A percentile compares a stretch with the other conserved stretches of the same genome.
Conservation (phyloP, 1,284 basidiomycete species). For the Vanrija sp. region DNA sequence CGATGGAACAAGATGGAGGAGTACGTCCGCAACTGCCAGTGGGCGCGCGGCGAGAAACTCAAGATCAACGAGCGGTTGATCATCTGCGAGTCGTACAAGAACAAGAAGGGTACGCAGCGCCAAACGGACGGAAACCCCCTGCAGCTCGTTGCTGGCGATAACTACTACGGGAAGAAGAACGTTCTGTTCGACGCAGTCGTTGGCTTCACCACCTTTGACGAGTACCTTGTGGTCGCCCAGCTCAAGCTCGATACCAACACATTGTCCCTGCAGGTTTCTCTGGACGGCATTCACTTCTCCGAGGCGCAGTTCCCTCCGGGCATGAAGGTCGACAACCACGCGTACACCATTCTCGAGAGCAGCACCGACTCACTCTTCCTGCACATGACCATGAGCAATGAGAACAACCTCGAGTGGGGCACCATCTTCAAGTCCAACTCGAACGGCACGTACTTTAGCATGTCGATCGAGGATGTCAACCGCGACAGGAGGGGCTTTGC, state of each 20-base stretch:
- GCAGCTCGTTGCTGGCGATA: slow-evolving; percentile 71
- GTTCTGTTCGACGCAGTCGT: slow-evolving; percentile 82
- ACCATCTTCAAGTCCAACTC: slow-evolving; percentile 91
- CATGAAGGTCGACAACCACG: slow-evolving; percentile 72
- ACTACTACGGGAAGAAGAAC: slow-evolving; percentile 68
- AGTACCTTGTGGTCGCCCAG: slow-evolving; percentile 91
- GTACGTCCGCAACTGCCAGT: slow-evolving; percentile 89
- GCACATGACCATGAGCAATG: slow-evolving; percentile 86
- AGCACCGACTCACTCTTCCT: slow-evolving; percentile 89
- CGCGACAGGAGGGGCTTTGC: slow-evolving; percentile 81
- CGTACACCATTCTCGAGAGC: slow-evolving; percentile 72
- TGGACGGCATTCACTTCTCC: slow-evolving; percentile 82
- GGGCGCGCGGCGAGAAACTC: slow-evolving; percentile 75
- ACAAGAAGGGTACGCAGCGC: slow-evolving; percentile 76
- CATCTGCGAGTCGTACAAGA: slow-evolving; percentile 80
- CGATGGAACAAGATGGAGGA: slow-evolving; percentile 72
- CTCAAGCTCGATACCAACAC: slow-evolving; percentile 53
- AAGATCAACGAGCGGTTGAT: slow-evolving; percentile 80
- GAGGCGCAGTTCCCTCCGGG: slow-evolving; percentile 82
- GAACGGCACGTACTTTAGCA: slow-evolving; percentile 92
- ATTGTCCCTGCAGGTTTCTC: slow-evolving; percentile 80
- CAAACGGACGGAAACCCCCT: slow-evolving; percentile 61
- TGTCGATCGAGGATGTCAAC: slow-evolving; percentile 84
- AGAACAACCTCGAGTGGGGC: slow-evolving; percentile 74
- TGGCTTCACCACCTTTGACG: slow-evolving; percentile 93